These are phyloP conservation scores for Suhomyces kilbournensis DNA, from an alignment of 805 yeast species.

Conservation along the genomic window DNA sequence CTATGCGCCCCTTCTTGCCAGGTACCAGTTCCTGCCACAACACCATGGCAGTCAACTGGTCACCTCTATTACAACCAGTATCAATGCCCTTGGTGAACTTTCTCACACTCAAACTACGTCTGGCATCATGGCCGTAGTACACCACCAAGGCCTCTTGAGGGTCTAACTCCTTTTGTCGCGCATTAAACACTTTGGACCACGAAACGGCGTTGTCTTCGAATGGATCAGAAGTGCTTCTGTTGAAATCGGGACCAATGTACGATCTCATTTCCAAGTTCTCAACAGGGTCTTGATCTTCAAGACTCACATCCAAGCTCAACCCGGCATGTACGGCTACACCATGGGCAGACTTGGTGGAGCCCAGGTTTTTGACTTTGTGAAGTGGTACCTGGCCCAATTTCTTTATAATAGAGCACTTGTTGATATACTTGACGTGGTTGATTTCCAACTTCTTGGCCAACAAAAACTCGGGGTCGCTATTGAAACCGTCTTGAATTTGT, in stretches of 20 bases:
- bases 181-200: conserved; percentile 60
- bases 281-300: conserved; percentile 57
- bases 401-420: conserved; percentile 62
- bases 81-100: conserved; percentile 79
- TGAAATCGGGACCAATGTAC: conserved; percentile 62
- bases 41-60: conserved; percentile 60
- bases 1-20: conserved; percentile 9
- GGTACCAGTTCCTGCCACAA: conserved; percentile 27
- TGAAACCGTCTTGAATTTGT: conserved; percentile 14
- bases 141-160: conserved; percentile 42
- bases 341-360: conserved; percentile 25
- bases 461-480: conserved; percentile 35
- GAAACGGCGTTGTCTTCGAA: conserved; percentile 33
- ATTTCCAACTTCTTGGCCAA: conserved; percentile 56
- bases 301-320: conserved; percentile 58
- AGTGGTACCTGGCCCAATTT: conserved; percentile 60
- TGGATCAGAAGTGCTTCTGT: conserved; percentile 51
- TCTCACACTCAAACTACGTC: conserved; percentile 63
- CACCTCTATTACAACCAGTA: conserved; percentile 78
- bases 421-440: conserved; percentile 58
- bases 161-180: conserved; percentile 34
- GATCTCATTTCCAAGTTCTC: conserved; percentile 70
- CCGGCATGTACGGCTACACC: conserved; percentile 83
- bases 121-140: conserved; percentile 88
- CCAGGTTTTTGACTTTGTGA: conserved; percentile 21